phyloP scores from a whole-genome alignment of 176 grass and related monocot species.

The Juncus inflexus region DNA sequence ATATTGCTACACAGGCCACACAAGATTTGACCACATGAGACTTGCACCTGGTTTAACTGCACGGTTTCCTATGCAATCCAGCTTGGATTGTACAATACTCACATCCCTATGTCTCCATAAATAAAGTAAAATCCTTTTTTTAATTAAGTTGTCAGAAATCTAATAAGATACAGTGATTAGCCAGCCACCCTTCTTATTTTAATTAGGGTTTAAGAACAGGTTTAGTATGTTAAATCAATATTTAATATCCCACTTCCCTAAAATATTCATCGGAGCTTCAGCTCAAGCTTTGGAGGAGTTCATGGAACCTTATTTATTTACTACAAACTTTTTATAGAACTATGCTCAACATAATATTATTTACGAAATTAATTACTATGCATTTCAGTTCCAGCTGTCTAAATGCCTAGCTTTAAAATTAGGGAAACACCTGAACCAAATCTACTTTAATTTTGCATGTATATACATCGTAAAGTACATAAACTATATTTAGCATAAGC shows the following conservation, averaged over 20 bases:
- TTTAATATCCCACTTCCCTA: slow-evolving; percentile 18
- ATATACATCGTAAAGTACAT: not conserved
- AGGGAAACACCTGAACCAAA: not conserved
- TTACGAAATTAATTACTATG: no score
- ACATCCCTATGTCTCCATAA: slow-evolving; percentile 15
- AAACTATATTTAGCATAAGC: not conserved
- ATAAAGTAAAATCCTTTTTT: not conserved
- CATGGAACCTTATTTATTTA: not conserved
- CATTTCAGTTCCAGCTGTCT: no score
- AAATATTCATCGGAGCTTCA: slow-evolving; percentile 12
- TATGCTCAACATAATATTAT: no score
- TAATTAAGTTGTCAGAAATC: not conserved
- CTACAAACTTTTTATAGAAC: no score
- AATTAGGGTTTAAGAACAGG: slow-evolving; percentile 21
- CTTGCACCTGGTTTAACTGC: slow-evolving; percentile 4
- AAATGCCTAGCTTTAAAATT: not conserved
- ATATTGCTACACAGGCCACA: no score
- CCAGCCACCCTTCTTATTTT: not conserved
- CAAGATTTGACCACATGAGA: no score
- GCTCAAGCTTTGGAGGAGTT: not conserved
- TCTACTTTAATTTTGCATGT: no score
- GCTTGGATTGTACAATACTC: slow-evolving; percentile 21
- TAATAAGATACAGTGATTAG: no score
- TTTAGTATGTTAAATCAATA: slow-evolving; percentile 19
- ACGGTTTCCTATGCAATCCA: slow-evolving; percentile 18